phyloP scores from a whole-genome alignment of 345 rosid genomes.

The Ceriops decandra region DNA sequence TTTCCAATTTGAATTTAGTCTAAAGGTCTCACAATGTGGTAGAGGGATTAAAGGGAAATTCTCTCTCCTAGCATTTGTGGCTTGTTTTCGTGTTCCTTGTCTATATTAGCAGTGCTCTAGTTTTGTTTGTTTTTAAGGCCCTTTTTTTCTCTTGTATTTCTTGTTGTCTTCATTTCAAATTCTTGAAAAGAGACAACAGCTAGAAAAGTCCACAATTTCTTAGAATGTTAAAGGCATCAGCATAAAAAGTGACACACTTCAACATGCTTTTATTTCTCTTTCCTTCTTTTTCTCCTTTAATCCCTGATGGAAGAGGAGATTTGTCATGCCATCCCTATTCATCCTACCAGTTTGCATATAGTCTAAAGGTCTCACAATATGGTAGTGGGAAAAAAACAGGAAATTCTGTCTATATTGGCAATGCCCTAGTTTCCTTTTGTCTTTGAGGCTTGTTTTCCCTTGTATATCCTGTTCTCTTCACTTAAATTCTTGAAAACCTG shows the following conservation, averaged over 20 bases:
- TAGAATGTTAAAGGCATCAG: neutral
- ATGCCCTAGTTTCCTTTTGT: neutral
- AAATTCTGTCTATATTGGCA: neutral
- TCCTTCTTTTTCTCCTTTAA: neutral
- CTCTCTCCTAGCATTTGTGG: too few species aligned
- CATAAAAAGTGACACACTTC: neutral
- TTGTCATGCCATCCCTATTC: neutral
- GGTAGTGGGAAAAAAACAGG: too few species aligned
- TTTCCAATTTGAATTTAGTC: neutral
- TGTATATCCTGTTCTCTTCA: neutral
- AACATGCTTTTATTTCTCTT: neutral
- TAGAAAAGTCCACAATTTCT: neutral
- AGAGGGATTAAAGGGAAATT: too few species aligned
- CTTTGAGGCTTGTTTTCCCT: neutral
- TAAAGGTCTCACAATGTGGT: neutral
- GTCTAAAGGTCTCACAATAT: neutral
- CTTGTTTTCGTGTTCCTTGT: neutral
- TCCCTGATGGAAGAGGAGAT: neutral
- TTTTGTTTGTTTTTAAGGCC: neutral
- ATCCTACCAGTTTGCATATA: neutral
- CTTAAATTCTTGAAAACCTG: too few species aligned
- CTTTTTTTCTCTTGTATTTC: neutral
- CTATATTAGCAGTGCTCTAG: neutral
- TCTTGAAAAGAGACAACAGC: neutral
- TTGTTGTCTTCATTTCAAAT: neutral